Evolutionary conservation across 805 yeast genomes (phyloP), one percentile per base, ranked within the genome.

Genomic region (Metschnikowia baotianmanensis): DNA sequence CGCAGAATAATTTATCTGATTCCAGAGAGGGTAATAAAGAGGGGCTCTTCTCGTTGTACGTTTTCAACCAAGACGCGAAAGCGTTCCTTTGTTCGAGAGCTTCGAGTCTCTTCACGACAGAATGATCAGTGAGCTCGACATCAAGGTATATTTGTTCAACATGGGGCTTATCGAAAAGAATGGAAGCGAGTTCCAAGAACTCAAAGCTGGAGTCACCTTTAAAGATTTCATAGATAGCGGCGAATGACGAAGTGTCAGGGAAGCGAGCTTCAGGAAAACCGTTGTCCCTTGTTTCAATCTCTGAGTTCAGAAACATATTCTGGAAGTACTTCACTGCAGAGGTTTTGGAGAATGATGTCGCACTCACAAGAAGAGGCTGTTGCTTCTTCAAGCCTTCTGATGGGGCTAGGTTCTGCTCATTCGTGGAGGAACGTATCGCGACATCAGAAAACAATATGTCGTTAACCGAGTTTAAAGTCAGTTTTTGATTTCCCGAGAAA

Each of bases 1-100:
- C 55, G 3, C 73, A 54, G 55, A 77, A 80, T 0, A 84, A 71
- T 17, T 60, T 58, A 26, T 82, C 83, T 16, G 82, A 63, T 0
- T 69, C 55, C 48, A 15, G n/a, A 25, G 28, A 25, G 11, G 23
- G 23, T 6, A 21, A 77, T 78, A 11, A 23, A 21, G 15, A 15
- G 7, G 24, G 30, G 23, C 16, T 23, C 9, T 9, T 34, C 20
- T n/a, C 51, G 16, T 74, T 74, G 41, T 69, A 69, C 3, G 56
- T 47, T 41, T 71, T 74, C 11, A 86, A 59, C 91, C 95, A 87
- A 0, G 56, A 43, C 2, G 77, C 65, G 25, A 88, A 58, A 2
- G 63, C 58, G 12, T 70, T 62, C 37, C 77, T 76, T 45, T 79
- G 71, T 31, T 52, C 52, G 34, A 32, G 36, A 2, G 32, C 33